Conservation (phyloP, 2,329 filamentous ascomycete species). For the Aspergillus sp. region DNA sequence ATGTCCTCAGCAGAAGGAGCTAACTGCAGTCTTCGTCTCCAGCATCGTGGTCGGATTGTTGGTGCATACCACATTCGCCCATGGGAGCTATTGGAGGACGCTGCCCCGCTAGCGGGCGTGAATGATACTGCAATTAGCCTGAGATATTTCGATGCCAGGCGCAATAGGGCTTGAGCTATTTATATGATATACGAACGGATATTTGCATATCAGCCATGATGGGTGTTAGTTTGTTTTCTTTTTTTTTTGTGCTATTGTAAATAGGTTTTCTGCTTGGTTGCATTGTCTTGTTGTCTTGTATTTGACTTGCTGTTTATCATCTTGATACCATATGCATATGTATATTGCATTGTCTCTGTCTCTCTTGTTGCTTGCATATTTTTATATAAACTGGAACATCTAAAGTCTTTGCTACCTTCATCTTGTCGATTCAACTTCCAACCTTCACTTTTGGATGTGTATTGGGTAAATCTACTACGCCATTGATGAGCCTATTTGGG, state of each 20-base stretch:
- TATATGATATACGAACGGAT: not conserved
- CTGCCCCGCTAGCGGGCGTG: constrained; percentile 36
- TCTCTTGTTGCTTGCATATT: not conserved
- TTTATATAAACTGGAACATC: too few relatives aligned
- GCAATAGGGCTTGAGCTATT: constrained; percentile 20
- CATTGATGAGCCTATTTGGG: too few relatives aligned
- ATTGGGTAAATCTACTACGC: too few relatives aligned
- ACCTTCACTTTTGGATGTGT: too few relatives aligned
- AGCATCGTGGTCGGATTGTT: constrained; percentile 29
- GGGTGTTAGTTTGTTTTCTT: too few relatives aligned
- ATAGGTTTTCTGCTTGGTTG: not conserved
- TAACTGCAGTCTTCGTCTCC: constrained; percentile 29
- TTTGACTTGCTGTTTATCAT: not conserved
- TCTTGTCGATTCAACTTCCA: too few relatives aligned
- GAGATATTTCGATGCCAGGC: constrained; percentile 36
- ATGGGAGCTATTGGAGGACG: constrained; percentile 42
- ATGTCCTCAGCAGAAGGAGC: constrained; percentile 16
- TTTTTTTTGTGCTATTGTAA: not conserved
- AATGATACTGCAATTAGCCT: constrained; percentile 41
- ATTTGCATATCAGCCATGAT: not conserved
- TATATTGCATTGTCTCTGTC: not conserved
- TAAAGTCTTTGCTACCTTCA: too few relatives aligned
- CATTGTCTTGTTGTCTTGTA: not conserved
- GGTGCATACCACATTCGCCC: constrained; percentile 32
- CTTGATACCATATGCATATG: constrained; percentile 8